phyloP scores from a whole-genome alignment of 108 stramenopile genomes.

The Cyclotella cryptica region DNA sequence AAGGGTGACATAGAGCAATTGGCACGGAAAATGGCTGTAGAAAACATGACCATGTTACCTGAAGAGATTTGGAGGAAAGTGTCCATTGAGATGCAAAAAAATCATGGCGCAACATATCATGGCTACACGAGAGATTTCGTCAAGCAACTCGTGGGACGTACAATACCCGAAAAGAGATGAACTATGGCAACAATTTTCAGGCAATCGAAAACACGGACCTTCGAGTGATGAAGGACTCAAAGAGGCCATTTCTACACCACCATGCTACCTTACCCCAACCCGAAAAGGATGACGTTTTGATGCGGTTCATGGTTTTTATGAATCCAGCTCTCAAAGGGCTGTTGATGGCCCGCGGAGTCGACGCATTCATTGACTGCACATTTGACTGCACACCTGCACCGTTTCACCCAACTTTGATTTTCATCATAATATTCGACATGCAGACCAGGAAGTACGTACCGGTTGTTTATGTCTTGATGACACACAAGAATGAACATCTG shows the following conservation, averaged over 20 bases:
- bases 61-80: slow-evolving; percentile 5
- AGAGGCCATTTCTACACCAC: background rate
- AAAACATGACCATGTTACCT: background rate
- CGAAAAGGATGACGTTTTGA: background rate
- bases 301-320: slow-evolving; percentile 25
- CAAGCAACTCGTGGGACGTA: background rate
- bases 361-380: slow-evolving; percentile 25
- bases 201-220: background rate
- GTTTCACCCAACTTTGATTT: slow-evolving; percentile 23
- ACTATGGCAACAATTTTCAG: background rate
- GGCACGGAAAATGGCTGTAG: no score
- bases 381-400: slow-evolving; percentile 13
- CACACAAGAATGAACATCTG: slow-evolving; percentile 6
- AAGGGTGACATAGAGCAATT: no score
- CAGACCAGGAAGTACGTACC: slow-evolving; percentile 17
- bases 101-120: background rate
- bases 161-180: background rate
- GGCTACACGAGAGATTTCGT: background rate
- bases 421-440: slow-evolving; percentile 22
- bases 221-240: background rate
- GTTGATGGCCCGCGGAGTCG: background rate
- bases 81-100: background rate
- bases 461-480: slow-evolving; percentile 26
- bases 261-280: background rate
- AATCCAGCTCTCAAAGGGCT: slow-evolving; percentile 1